A percentile compares a stretch with the other conserved stretches of the same genome.
These are phyloP conservation scores for Podospora australis DNA, from an alignment of 495 filamentous ascomycete species.

Conservation along the genomic window DNA sequence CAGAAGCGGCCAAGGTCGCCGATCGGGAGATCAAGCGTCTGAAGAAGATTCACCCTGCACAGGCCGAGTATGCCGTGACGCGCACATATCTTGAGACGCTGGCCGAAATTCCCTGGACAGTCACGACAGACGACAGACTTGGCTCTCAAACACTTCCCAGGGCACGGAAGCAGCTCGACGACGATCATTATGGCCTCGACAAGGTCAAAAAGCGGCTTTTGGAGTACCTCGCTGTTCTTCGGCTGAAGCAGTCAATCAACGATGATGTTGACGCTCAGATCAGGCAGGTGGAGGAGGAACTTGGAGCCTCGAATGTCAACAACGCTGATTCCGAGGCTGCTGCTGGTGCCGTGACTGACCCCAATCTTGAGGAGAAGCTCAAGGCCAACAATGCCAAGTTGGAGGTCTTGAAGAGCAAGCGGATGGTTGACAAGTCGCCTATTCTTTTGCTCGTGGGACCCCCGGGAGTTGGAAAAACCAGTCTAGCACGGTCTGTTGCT, in stretches of 20 bases:
- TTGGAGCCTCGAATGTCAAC: constrained; percentile 28
- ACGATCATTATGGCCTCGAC: constrained; percentile 94
- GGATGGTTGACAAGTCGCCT: constrained; percentile 88
- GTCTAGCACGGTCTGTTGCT: constrained; percentile 88
- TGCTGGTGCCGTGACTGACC: constrained; percentile 15
- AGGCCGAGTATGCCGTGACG: constrained; percentile 91
- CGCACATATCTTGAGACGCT: constrained; percentile 94
- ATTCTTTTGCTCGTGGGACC: constrained; percentile 92
- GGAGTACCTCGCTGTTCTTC: constrained; percentile 92
- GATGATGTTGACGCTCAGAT: constrained; percentile 71
- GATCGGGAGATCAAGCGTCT: constrained; percentile 83
- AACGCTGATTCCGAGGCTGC: constrained; percentile 15
- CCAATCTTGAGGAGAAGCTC: constrained; percentile 34
- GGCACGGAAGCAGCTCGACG: constrained; percentile 85
- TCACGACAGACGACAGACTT: constrained; percentile 78
- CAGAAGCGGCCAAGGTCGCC: constrained; percentile 72
- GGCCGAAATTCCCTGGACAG: constrained; percentile 89
- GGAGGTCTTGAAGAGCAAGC: constrained; percentile 62
- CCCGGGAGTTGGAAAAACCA: constrained; percentile 95
- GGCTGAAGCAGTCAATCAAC: constrained; percentile 87
- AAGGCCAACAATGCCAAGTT: constrained; percentile 54
- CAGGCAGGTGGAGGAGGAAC: constrained; percentile 55
- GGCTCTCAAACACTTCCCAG: constrained; percentile 69
- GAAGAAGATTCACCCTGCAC: constrained; percentile 89
- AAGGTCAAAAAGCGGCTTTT: constrained; percentile 95